Percentiles rank a stretch among this genome's conserved stretches.
These are phyloP conservation scores for Purshia tridentata DNA, from an alignment of 306 rosid genomes.

Conservation along the genomic window DNA sequence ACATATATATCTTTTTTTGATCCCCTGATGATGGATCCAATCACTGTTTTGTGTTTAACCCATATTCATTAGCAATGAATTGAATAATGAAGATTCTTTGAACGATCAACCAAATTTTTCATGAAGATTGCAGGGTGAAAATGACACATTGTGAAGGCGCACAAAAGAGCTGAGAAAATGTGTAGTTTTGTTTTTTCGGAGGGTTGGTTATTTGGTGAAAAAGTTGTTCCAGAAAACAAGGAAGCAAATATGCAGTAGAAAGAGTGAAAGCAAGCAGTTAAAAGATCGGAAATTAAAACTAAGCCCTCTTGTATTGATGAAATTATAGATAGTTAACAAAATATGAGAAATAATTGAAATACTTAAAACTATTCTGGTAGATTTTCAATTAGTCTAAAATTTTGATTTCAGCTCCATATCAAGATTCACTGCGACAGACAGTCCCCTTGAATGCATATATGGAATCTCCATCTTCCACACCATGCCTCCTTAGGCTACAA, in stretches of 20 bases:
- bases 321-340: neutral
- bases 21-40: conserved; percentile 32
- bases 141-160: conserved; percentile 41
- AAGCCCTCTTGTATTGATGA: neutral
- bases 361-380: no score
- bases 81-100: conserved; percentile 29
- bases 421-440: conserved; percentile 36
- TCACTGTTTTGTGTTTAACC: conserved; percentile 12
- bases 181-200: neutral
- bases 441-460: conserved; percentile 76
- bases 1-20: conserved; percentile 47
- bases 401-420: conserved; percentile 10
- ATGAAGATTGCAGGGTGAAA: conserved; percentile 39
- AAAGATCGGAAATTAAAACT: neutral
- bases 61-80: conserved; percentile 19
- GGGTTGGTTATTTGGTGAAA: no score
- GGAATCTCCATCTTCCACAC: conserved; percentile 76
- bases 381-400: neutral
- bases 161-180: neutral
- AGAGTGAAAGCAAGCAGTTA: neutral
- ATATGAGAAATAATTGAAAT: neutral
- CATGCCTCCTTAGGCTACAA: conserved; percentile 81
- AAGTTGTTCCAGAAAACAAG: no score
- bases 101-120: neutral
- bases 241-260: neutral